Conservation (phyloP, 495 filamentous ascomycete species). For the Clohesyomyces aquaticus region DNA sequence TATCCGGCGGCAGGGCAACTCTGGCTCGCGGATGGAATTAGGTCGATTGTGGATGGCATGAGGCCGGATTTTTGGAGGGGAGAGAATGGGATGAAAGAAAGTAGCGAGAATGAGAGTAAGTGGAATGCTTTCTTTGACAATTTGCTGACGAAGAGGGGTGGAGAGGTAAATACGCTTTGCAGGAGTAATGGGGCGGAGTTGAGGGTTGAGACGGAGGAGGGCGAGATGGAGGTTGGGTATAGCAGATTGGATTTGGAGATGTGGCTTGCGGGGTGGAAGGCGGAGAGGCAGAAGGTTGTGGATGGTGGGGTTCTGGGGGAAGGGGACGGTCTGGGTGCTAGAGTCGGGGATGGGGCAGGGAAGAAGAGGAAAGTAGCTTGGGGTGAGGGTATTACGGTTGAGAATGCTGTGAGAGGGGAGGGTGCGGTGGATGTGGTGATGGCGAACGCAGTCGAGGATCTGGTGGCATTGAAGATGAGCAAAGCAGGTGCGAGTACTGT, state of each 20-base stretch:
- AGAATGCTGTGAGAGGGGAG: background rate
- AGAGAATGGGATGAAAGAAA: no score
- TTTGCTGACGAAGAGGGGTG: background rate
- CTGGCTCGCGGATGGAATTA: background rate
- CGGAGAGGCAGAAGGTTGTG: background rate
- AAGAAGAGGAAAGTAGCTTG: background rate
- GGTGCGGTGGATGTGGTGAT: background rate
- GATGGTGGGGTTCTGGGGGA: background rate
- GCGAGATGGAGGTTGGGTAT: no score
- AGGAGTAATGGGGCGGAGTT: background rate
- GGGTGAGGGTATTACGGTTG: background rate
- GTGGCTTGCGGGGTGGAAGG: slow-evolving; percentile 13
- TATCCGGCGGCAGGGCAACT: background rate
- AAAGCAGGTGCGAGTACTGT: no score
- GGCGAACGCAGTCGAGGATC: no score
- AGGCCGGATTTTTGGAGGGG: background rate
- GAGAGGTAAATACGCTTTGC: background rate
- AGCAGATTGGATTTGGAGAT: slow-evolving; percentile 3
- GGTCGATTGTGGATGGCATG: background rate
- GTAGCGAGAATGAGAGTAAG: no score
- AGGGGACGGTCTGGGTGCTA: background rate
- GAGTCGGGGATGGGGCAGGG: background rate
- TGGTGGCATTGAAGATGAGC: no score
- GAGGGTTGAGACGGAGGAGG: slow-evolving; percentile 3
- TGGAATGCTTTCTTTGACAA: background rate